Evolutionary conservation across 106 monocot species (phyloP).

Genomic region (Dendrobium nobile): DNA sequence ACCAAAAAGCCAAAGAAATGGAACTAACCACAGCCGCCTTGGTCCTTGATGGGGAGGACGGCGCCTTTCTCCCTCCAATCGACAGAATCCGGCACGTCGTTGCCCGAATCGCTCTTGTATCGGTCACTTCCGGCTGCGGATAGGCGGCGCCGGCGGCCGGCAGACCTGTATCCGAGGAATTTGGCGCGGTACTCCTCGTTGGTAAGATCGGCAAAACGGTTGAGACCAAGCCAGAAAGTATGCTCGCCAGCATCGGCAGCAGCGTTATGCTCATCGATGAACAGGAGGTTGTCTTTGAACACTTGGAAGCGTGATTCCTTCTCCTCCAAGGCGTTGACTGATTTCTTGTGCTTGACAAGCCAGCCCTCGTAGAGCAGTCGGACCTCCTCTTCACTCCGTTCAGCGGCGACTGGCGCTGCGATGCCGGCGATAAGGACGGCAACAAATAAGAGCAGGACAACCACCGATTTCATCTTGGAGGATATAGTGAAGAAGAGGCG

Average conservation of each 20-base stretch:
- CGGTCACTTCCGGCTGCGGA: not conserved
- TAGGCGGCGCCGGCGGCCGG: constrained; percentile 6
- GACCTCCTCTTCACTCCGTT: constrained; percentile 22
- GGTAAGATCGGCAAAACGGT: constrained; percentile 59
- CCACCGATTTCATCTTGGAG: not conserved
- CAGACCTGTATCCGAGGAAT: constrained; percentile 25
- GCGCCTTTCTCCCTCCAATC: constrained; percentile 76
- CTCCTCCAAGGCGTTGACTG: constrained; percentile 41
- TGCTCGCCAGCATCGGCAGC: constrained; percentile 18
- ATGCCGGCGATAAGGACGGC: not conserved
- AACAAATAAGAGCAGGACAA: constrained; percentile 1
- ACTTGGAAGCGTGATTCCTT: constrained; percentile 34
- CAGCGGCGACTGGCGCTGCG: not conserved
- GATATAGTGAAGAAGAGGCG: not conserved
- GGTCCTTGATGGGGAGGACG: constrained; percentile 46
- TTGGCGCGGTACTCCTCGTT: constrained; percentile 49
- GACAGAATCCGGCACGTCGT: constrained; percentile 31
- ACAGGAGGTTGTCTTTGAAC: constrained; percentile 48
- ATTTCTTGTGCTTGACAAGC: constrained; percentile 17
- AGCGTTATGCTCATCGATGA: constrained; percentile 50
- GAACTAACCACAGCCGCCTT: constrained; percentile 49
- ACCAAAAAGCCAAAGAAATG: not conserved
- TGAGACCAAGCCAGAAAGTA: constrained; percentile 35
- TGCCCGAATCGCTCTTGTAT: constrained; percentile 6
- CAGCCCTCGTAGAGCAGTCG: constrained; percentile 31